Percentiles rank a stretch among this genome's conserved stretches.
These are phyloP conservation scores for Mortierella sp. DNA, from an alignment of 371 early-diverging fungal genomes.

Conservation along the genomic window DNA sequence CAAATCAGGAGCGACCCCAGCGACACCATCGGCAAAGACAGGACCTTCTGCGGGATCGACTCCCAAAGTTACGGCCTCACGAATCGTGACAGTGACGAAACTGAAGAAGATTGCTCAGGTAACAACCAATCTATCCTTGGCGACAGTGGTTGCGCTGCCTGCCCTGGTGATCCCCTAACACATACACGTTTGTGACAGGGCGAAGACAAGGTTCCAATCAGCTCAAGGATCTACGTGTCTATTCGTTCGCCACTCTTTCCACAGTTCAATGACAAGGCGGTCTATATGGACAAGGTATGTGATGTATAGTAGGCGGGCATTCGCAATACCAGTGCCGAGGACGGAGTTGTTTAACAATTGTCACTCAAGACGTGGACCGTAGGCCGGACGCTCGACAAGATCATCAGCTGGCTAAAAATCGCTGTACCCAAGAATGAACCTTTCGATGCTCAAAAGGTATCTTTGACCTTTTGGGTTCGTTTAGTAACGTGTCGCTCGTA, in stretches of 20 bases:
- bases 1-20: background rate
- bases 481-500: background rate
- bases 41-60: background rate
- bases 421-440: conserved; percentile 27
- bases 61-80: conserved; percentile 37
- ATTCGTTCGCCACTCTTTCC: conserved; percentile 33
- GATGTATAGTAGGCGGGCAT: too few relatives aligned
- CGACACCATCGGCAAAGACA: background rate
- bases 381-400: conserved; percentile 42
- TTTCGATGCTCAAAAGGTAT: conserved; percentile 33
- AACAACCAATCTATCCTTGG: background rate
- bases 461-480: background rate
- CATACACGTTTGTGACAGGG: too few relatives aligned
- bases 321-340: too few relatives aligned
- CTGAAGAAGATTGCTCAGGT: conserved; percentile 41
- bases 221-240: conserved; percentile 27
- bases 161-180: too few relatives aligned
- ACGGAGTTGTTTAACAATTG: background rate
- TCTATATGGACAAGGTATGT: conserved; percentile 35
- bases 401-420: conserved; percentile 38
- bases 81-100: conserved; percentile 32
- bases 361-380: conserved; percentile 35
- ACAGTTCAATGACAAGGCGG: conserved; percentile 28
- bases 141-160: too few relatives aligned
- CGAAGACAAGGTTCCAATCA: conserved; percentile 37